Base-by-base conservation (phyloP, 768 basidiomycete genomes). In the Suillus subalutaceus region DNA sequence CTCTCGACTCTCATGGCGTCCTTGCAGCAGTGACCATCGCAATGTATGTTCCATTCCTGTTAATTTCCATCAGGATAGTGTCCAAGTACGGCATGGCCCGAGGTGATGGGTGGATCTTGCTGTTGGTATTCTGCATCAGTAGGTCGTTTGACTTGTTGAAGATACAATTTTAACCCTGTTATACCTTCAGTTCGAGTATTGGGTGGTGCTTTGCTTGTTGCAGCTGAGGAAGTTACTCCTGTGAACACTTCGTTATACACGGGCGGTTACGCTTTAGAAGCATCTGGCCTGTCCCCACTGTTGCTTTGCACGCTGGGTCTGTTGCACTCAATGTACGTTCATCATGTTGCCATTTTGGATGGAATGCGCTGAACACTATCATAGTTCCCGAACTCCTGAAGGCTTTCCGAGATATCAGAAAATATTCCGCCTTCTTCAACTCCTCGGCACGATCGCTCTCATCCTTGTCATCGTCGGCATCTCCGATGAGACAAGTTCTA, bases 31-130 rank as follows among this genome's bases (percentile, higher is more conserved):
- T 86, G 6, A 80, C 86, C 69, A 79, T 92, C 50, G 85, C 76
- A 15, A 83, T 88, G 67, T 91, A 90, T 74, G 71, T 83, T 38
- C 90, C 89, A 26, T 73, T 90, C 70, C 73, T 84, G 26, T 67
- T 79, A 59, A 59, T 88, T 46, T 80, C 86, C 1, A 43, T 83
- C 58, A 72, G 81, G 50, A 74, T 89, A 58, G 76, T 82, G 58
- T 71, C 82, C 61, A 85, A 82, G 41, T 86, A 90, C 79, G 86
- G 83, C 46, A 81, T 90, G 69, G 74, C 84, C 64, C 80, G 82
- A 52, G 84, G 88, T 74, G 85, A 83, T 38, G 90, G 88, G 66
- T 91, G 88, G 88, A 74, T 90, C n/a, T 85, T 85, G 68, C 80
- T 91, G n/a, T 79, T 85, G 55, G 75, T 89, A 10, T 89, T 91